Evolutionary conservation across 768 basidiomycete species (phyloP).

Genomic region (Austroboletus eburneus): DNA sequence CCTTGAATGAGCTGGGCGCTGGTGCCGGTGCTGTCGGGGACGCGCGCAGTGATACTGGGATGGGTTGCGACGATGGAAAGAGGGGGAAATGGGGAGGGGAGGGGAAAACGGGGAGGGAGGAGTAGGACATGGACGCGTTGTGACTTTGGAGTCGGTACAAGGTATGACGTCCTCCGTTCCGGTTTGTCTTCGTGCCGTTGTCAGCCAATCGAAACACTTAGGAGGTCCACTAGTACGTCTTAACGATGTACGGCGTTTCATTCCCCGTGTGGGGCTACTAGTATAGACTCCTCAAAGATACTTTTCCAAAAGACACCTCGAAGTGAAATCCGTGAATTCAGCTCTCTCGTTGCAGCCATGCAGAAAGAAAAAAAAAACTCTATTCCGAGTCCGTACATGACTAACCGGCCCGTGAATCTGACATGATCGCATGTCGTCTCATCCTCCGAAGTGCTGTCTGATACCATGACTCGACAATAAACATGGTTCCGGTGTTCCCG

Average conservation of each 20-base stretch:
- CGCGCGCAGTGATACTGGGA: slow-evolving; percentile 6
- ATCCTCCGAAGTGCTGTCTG: no score
- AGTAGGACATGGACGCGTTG: slow-evolving; percentile 26
- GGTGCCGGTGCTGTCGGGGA: slow-evolving; percentile 7
- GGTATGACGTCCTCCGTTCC: slow-evolving; percentile 8
- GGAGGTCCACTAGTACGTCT: no score
- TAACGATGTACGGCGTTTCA: no score
- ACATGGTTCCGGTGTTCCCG: slow-evolving; percentile 26
- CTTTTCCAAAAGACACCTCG: no score
- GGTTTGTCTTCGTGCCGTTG: slow-evolving; percentile 23
- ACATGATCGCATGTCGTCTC: no score
- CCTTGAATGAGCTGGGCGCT: slow-evolving; percentile 42
- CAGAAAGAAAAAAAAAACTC: no score
- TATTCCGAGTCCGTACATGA: no score
- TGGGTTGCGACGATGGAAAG: slow-evolving; percentile 7
- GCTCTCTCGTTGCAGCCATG: no score
- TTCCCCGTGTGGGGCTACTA: no score
- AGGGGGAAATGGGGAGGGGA: slow-evolving; percentile 17
- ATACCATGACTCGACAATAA: slow-evolving; percentile 18
- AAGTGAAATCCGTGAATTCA: no score
- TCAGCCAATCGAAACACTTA: background rate
- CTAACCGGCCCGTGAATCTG: no score
- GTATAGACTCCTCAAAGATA: no score
- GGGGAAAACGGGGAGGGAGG: slow-evolving; percentile 19
- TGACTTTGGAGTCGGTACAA: background rate